Conservation (phyloP, 2,329 filamentous ascomycete species). For the Trichoderma asperellum region DNA sequence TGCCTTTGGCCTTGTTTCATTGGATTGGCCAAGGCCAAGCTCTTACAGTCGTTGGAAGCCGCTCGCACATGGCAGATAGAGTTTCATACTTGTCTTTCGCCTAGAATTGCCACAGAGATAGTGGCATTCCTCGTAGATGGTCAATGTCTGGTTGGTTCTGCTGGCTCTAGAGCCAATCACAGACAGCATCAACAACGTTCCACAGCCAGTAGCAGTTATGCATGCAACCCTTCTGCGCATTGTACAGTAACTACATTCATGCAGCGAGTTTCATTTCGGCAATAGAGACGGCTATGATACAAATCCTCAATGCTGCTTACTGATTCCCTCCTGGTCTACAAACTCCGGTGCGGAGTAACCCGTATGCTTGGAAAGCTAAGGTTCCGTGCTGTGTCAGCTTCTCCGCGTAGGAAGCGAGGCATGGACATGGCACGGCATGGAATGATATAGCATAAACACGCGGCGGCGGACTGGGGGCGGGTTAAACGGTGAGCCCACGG, state of each 20-base stretch:
- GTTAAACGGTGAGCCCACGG: neutral
- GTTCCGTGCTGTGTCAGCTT: conserved; percentile 8
- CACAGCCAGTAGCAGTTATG: neutral
- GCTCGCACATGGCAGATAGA: conserved; percentile 21
- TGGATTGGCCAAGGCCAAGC: neutral
- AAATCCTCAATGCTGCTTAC: neutral
- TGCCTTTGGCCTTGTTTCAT: neutral
- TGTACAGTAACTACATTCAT: neutral
- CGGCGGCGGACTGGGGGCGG: neutral
- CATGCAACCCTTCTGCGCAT: neutral
- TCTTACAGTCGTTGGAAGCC: neutral
- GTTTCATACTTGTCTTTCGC: conserved; percentile 15
- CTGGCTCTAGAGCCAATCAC: neutral
- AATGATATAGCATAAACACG: neutral
- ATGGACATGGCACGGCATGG: neutral
- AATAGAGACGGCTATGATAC: neutral
- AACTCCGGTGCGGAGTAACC: conserved; percentile 19
- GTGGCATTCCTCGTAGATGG: conserved; percentile 2
- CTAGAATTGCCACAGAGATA: conserved; percentile 1
- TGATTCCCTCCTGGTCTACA: neutral
- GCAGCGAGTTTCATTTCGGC: neutral
- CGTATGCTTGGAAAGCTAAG: neutral
- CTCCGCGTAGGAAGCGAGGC: neutral
- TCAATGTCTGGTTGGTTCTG: neutral
- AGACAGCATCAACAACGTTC: neutral